Evolutionary conservation across 1,284 basidiomycete species (phyloP).

Genomic region (Ceraceosorus guamensis): DNA sequence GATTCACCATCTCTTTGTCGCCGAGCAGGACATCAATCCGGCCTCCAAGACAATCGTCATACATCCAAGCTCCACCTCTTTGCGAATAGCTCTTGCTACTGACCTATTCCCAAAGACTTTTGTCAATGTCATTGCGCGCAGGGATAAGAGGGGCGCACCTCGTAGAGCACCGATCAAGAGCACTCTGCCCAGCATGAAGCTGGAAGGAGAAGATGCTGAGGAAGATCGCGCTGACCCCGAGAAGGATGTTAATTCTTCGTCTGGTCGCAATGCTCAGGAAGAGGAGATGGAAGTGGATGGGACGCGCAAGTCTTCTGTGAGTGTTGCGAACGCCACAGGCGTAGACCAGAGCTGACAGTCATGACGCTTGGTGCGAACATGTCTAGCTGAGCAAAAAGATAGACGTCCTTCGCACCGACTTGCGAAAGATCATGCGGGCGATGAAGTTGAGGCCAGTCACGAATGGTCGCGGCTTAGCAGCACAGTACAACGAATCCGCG

Average conservation of each 20-base stretch:
- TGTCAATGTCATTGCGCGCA: slow-evolving; percentile 67
- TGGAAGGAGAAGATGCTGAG: slow-evolving; percentile 2
- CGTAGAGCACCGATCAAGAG: slow-evolving; percentile 22
- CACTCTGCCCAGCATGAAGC: slow-evolving; percentile 2
- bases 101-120: slow-evolving; percentile 70
- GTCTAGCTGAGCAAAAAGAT: slow-evolving; percentile 20
- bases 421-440: slow-evolving; percentile 46
- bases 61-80: slow-evolving; percentile 79
- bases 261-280: neutral
- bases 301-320: neutral
- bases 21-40: slow-evolving; percentile 11
- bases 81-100: slow-evolving; percentile 83
- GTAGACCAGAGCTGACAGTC: neutral
- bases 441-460: slow-evolving; percentile 43
- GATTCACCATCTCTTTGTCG: neutral
- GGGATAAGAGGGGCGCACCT: slow-evolving; percentile 13
- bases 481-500: slow-evolving; percentile 41
- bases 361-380: neutral
- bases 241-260: neutral
- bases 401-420: slow-evolving; percentile 39
- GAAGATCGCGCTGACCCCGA: slow-evolving; percentile 6
- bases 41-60: slow-evolving; percentile 62
- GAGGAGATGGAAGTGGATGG: neutral
- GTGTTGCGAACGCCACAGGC: neutral
- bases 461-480: slow-evolving; percentile 37